phyloP scores from a whole-genome alignment of 2,329 filamentous ascomycete genomes.

The Helotiales sp. region DNA sequence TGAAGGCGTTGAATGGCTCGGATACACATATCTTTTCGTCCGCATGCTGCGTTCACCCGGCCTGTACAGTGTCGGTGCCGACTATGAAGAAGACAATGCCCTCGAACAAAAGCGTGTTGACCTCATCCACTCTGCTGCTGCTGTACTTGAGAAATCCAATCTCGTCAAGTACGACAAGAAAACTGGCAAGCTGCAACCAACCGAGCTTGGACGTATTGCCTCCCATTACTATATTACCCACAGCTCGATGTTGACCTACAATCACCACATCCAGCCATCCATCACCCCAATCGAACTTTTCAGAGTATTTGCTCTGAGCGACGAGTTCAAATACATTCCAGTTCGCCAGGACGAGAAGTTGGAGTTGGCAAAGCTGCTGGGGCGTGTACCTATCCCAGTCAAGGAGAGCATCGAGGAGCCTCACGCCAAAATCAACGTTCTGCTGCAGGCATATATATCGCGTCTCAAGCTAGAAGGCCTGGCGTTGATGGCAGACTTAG shows the following conservation, averaged over 20 bases:
- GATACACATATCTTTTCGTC: slow-evolving; percentile 97
- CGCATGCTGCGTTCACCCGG: slow-evolving; percentile 96
- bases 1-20: slow-evolving; percentile 98
- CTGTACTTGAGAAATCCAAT: slow-evolving; percentile 83
- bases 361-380: slow-evolving; percentile 88
- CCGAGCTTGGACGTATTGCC: slow-evolving; percentile 91
- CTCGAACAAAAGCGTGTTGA: slow-evolving; percentile 98
- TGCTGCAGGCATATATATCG: slow-evolving; percentile 95
- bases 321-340: slow-evolving; percentile 99
- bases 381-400: slow-evolving; percentile 90
- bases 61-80: slow-evolving; percentile 91
- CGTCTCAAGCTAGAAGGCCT: slow-evolving; percentile 91
- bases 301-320: slow-evolving; percentile 92
- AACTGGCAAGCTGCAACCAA: slow-evolving; percentile 84
- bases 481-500: slow-evolving; percentile 96
- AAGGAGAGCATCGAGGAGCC: slow-evolving; percentile 98
- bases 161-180: slow-evolving; percentile 96
- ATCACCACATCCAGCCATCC: slow-evolving; percentile 89
- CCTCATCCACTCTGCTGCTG: slow-evolving; percentile 90
- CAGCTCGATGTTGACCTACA: slow-evolving; percentile 96
- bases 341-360: slow-evolving; percentile 97
- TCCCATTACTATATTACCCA: slow-evolving; percentile 99
- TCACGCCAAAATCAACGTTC: slow-evolving; percentile 96
- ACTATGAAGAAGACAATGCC: slow-evolving; percentile 90
- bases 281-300: slow-evolving; percentile 96